Evolutionary conservation across 2,329 filamentous ascomycete species (phyloP).

Genomic region (Hymenoscyphus albidus): DNA sequence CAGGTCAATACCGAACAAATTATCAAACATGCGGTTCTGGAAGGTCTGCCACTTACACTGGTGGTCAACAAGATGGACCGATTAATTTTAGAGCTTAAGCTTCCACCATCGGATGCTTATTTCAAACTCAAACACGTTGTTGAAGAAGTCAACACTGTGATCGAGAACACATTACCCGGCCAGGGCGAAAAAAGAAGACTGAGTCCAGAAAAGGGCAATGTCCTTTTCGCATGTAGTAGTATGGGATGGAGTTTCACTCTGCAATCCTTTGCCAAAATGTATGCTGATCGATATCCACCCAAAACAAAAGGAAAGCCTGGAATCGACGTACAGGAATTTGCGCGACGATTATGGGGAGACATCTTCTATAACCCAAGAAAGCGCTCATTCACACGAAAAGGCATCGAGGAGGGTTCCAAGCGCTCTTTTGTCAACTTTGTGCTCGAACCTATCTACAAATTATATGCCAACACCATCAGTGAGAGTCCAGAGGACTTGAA

Average conservation of each 20-base stretch:
- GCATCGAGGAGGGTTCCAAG: constrained; percentile 72
- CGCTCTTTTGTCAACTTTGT: constrained; percentile 93
- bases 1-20: constrained; percentile 96
- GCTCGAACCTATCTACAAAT: constrained; percentile 94
- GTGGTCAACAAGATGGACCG: constrained; percentile 98
- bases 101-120: constrained; percentile 93
- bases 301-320: constrained; percentile 43
- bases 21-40: constrained; percentile 89
- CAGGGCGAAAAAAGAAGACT: constrained; percentile 74
- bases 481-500: constrained; percentile 83
- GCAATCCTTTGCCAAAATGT: constrained; percentile 93
- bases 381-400: constrained; percentile 87
- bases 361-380: constrained; percentile 92
- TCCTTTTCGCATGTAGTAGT: constrained; percentile 89
- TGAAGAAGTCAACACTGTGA: constrained; percentile 94
- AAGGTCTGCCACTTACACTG: constrained; percentile 82
- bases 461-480: constrained; percentile 92
- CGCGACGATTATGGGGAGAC: constrained; percentile 86
- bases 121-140: constrained; percentile 99
- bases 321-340: constrained; percentile 79
- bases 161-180: constrained; percentile 81
- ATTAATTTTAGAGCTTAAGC: constrained; percentile 86
- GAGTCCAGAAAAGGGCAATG: constrained; percentile 95
- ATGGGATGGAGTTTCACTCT: constrained; percentile 98
- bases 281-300: constrained; percentile 72